Percentiles rank a stretch among this genome's conserved stretches.
phyloP scores from a whole-genome alignment of 106 monocot species.

The Platanthera guangdongensis region DNA sequence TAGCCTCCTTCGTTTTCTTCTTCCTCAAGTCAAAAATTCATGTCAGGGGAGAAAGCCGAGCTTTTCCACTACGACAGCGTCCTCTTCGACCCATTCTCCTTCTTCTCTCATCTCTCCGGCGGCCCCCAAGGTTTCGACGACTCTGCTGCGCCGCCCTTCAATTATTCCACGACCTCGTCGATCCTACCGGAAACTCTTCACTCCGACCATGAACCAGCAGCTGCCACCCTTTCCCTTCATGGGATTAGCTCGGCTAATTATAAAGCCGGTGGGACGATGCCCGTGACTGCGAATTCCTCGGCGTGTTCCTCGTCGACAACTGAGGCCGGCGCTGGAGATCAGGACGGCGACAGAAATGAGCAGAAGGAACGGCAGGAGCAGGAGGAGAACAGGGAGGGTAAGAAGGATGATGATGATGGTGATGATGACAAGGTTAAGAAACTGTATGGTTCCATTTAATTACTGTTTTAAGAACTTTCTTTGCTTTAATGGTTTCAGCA shows the following conservation, averaged over 20 bases:
- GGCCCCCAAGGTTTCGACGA: not conserved
- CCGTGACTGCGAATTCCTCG: constrained; percentile 65
- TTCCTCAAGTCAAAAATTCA: not conserved
- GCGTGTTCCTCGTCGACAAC: constrained; percentile 60
- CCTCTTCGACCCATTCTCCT: constrained; percentile 5
- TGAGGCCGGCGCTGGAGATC: constrained; percentile 41
- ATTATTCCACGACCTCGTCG: not conserved
- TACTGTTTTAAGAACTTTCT: no score
- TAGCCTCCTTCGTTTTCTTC: not conserved
- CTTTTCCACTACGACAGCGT: not conserved
- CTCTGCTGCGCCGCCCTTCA: not conserved
- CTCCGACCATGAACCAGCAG: not conserved
- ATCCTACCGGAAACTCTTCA: not conserved
- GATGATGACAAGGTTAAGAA: constrained; percentile 35
- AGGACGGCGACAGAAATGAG: constrained; percentile 29
- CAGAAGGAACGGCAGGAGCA: constrained; percentile 23
- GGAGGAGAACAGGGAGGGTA: constrained; percentile 14
- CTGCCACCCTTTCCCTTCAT: not conserved
- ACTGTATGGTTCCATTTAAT: constrained; percentile 33
- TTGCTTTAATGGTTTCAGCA: no score
- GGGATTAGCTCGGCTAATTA: not conserved
- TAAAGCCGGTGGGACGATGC: constrained; percentile 13
- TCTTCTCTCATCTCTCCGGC: not conserved
- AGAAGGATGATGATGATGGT: constrained; percentile 18
- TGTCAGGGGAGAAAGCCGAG: constrained; percentile 6